phyloP scores from a whole-genome alignment of 257 asterid species.

The Solanum chaucha region DNA sequence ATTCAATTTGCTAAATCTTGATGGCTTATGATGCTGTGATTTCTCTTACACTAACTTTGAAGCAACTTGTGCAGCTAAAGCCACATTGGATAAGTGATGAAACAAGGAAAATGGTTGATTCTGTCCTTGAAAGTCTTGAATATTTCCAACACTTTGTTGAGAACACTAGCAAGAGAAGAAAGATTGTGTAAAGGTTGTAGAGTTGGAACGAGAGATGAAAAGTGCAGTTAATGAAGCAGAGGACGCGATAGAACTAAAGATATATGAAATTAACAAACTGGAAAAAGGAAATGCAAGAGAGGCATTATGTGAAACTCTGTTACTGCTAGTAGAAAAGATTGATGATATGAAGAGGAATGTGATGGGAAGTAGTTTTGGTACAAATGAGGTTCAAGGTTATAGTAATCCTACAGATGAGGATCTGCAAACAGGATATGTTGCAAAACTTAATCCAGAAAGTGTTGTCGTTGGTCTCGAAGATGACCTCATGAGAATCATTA shows the following conservation, averaged over 20 bases:
- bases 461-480: background rate
- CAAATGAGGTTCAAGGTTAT: background rate
- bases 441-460: background rate
- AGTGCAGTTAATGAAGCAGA: background rate
- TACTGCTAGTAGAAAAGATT: background rate
- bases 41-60: background rate
- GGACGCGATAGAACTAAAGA: background rate
- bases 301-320: background rate
- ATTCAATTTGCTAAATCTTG: too few relatives aligned
- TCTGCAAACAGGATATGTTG: background rate
- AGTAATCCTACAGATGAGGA: background rate
- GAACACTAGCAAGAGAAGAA: background rate
- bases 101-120: background rate
- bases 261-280: background rate
- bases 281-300: background rate
- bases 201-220: background rate
- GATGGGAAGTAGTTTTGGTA: background rate
- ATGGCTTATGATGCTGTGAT: background rate
- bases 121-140: background rate
- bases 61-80: background rate
- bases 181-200: background rate
- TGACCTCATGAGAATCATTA: background rate
- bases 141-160: background rate
- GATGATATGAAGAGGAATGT: background rate
- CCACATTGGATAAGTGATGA: background rate